Evolutionary conservation across 2,329 filamentous ascomycete species (phyloP).

Genomic region (Diplodia scrobiculata): DNA sequence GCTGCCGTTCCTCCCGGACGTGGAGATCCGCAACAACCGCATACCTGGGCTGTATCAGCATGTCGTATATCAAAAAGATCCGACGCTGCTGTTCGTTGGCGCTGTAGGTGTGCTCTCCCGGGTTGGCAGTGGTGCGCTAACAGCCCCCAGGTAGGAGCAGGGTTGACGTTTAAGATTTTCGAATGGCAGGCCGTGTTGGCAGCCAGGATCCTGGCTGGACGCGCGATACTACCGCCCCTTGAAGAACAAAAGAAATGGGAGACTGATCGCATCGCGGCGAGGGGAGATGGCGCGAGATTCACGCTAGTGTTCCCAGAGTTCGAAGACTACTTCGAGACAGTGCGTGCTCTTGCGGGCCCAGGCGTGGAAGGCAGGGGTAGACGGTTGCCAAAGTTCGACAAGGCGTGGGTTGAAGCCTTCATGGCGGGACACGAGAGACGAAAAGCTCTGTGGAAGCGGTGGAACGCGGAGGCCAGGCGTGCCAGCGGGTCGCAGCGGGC

Average conservation of each 20-base stretch:
- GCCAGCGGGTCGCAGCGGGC: background rate
- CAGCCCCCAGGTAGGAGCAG: conserved; percentile 46
- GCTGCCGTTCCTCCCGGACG: conserved; percentile 57
- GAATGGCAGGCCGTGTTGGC: conserved; percentile 68
- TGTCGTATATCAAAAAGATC: conserved; percentile 58
- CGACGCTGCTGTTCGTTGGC: conserved; percentile 60
- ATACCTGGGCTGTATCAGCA: conserved; percentile 62
- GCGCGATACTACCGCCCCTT: conserved; percentile 53
- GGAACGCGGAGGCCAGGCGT: conserved; percentile 49
- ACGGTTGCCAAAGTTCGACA: conserved; percentile 48
- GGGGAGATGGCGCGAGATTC: conserved; percentile 62
- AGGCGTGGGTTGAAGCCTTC: conserved; percentile 55
- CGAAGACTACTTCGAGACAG: conserved; percentile 64
- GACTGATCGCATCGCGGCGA: conserved; percentile 53
- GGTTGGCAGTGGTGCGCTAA: background rate
- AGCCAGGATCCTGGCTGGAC: conserved; percentile 60
- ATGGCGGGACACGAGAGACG: conserved; percentile 58
- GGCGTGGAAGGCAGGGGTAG: conserved; percentile 49
- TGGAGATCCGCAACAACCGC: conserved; percentile 58
- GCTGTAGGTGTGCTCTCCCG: conserved; percentile 48
- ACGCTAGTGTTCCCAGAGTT: conserved; percentile 63
- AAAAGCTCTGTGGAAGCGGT: conserved; percentile 60
- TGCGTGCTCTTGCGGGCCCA: conserved; percentile 55
- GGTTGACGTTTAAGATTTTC: conserved; percentile 68
- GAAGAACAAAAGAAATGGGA: conserved; percentile 62